phyloP scores from a whole-genome alignment of 78 protist genomes.

The Emiliania huxleyi region DNA sequence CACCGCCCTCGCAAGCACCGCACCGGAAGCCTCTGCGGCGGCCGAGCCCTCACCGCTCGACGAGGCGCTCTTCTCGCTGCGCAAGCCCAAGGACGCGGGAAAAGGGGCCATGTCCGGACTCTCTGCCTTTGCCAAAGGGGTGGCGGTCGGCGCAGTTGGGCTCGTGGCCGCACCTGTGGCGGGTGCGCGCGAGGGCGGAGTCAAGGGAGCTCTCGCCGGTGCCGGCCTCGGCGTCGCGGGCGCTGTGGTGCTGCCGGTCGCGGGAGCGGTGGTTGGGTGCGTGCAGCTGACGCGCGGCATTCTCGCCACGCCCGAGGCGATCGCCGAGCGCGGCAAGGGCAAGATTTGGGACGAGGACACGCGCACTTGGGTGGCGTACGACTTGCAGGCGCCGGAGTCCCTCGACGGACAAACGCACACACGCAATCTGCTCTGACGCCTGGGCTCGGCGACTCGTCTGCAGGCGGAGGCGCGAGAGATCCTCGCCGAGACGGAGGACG shows the following conservation, averaged over 20 bases:
- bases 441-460: too few relatives aligned
- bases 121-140: not conserved
- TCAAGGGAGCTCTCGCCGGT: not conserved
- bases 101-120: not conserved
- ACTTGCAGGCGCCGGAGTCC: not conserved
- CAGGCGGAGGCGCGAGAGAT: not conserved
- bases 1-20: too few relatives aligned
- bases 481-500: not conserved
- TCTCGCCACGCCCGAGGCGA: not conserved
- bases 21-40: too few relatives aligned
- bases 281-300: slow-evolving; percentile 4
- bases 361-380: not conserved
- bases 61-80: not conserved
- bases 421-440: too few relatives aligned
- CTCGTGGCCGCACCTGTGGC: slow-evolving; percentile 10
- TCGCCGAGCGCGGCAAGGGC: not conserved
- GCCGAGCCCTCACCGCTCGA: too few relatives aligned
- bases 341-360: slow-evolving; percentile 2
- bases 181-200: not conserved
- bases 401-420: too few relatives aligned
- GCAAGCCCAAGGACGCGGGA: not conserved
- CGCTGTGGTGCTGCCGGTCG: slow-evolving; percentile 4
- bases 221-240: not conserved
- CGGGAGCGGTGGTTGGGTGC: not conserved
- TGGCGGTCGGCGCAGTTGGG: not conserved